Percentiles rank a stretch among this genome's conserved stretches.
phyloP scores from a whole-genome alignment of 2,329 filamentous ascomycete genomes.

The Paraconiothyrium sp. region DNA sequence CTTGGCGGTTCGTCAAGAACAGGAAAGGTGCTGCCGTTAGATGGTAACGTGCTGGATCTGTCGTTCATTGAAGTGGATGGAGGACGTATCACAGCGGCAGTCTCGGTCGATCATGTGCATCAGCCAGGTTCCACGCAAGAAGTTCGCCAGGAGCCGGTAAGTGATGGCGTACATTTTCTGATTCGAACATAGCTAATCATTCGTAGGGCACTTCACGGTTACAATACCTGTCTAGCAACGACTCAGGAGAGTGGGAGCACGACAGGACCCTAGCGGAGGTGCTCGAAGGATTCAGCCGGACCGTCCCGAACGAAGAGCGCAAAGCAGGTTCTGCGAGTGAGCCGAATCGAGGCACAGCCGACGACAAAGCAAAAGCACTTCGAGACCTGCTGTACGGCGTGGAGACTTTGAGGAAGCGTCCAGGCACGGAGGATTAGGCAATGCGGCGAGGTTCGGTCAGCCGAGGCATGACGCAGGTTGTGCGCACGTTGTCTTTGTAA shows the following conservation, averaged over 20 bases:
- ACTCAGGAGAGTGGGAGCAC: slow-evolving; percentile 36
- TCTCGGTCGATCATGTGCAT: slow-evolving; percentile 66
- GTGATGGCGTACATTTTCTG: slow-evolving; percentile 15
- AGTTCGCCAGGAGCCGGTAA: slow-evolving; percentile 44
- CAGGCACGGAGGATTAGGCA: slow-evolving; percentile 48
- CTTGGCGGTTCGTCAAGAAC: slow-evolving; percentile 57
- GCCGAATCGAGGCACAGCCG: slow-evolving; percentile 29
- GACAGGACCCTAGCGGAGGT: slow-evolving; percentile 24
- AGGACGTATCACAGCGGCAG: slow-evolving; percentile 39
- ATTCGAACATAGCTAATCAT: slow-evolving; percentile 22
- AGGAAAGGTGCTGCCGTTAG: slow-evolving; percentile 57
- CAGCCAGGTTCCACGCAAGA: slow-evolving; percentile 59
- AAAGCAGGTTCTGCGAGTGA: slow-evolving; percentile 26
- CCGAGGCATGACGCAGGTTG: slow-evolving; percentile 13
- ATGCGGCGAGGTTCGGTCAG: slow-evolving; percentile 1
- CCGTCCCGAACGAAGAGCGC: background rate
- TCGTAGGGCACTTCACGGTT: slow-evolving; percentile 31
- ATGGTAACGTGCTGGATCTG: slow-evolving; percentile 73
- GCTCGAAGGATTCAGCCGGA: slow-evolving; percentile 30
- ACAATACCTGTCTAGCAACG: slow-evolving; percentile 35
- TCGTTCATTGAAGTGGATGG: slow-evolving; percentile 35
- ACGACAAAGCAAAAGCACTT: slow-evolving; percentile 47
- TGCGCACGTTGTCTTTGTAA: background rate
- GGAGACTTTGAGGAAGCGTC: slow-evolving; percentile 61
- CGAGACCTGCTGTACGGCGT: slow-evolving; percentile 58